Conservation (phyloP, 2,329 filamentous ascomycete genomes). For the Aspergillus felis region DNA sequence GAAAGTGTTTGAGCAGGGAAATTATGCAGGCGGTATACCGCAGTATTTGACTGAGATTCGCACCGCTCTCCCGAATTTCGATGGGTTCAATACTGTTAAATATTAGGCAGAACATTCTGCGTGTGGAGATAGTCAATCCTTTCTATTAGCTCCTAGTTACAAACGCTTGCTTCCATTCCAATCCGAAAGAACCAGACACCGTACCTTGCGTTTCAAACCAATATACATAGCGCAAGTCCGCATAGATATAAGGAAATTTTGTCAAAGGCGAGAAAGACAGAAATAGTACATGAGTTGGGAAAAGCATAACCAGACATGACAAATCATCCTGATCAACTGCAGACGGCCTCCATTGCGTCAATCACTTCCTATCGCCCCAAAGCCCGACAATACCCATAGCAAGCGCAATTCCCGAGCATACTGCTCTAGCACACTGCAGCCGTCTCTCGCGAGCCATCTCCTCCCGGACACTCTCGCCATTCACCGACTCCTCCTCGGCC, state of each 20-base stretch:
- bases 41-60: constrained; percentile 15
- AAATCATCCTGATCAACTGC: neutral
- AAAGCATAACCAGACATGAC: neutral
- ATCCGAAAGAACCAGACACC: neutral
- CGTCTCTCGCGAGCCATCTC: constrained; percentile 43
- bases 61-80: constrained; percentile 4
- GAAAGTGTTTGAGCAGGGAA: constrained; percentile 51
- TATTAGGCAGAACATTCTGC: neutral
- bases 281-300: neutral
- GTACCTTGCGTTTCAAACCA: neutral
- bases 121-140: neutral
- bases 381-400: constrained; percentile 47
- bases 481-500: constrained; percentile 37
- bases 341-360: too few species aligned
- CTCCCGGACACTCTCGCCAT: constrained; percentile 43
- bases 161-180: neutral
- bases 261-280: neutral
- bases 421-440: constrained; percentile 35
- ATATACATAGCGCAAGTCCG: neutral
- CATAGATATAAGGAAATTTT: neutral
- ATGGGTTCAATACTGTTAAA: constrained; percentile 3
- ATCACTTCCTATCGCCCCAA: constrained; percentile 40
- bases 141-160: neutral
- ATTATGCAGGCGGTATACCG: constrained; percentile 31
- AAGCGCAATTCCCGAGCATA: constrained; percentile 40